Evolutionary conservation across 305 asterid species (phyloP), one percentile per base, ranked within the genome.

Genomic region (Solanum chacoense): DNA sequence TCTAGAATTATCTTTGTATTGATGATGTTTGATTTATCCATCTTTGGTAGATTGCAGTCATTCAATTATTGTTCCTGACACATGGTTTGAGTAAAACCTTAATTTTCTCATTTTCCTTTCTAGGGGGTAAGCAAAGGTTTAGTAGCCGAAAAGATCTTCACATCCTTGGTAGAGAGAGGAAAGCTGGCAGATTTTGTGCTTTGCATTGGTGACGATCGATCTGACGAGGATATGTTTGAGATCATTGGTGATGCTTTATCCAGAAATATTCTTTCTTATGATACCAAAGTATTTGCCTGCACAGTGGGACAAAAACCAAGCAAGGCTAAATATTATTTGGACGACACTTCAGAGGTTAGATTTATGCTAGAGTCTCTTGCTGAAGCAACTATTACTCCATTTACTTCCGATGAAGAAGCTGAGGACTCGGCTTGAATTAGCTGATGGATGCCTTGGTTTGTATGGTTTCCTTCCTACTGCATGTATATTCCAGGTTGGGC

Each of bases 231-330:
- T 88, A 96, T 96, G 99, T 96, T 96, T 89, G 98, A 96, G 90
- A 91, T 93, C 84, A 95, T 96, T 35, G 94, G 94, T 84, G 88
- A 87, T 90, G 98, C 98, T 29, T 93, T 93, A 85, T 93, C 98
- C 29, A 93, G 94, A 85, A 91, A 91, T 85, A 87, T 94, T 89
- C 93, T 96, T 89, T 94, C 98, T 37, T 92, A 91, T 91, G 92
- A 92, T 71, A 89, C 98, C 18, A 95, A 93, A 92, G 96, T 96
- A 50, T 96, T 93, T 93, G 99, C 97, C 71, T 96, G 98, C 94
- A 96, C 98, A 36, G 99, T 96, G 18, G 98, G 99, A 75, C 99
- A 96, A 92, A 96, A 96, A 91, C 99, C 99, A 12, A 96, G 99
- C 92, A 95, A 96, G 93, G 99, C 99, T n/a, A 95, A 95, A 90